Evolutionary conservation across 2,329 filamentous ascomycete species (phyloP), one percentile per base, ranked within the genome.

Genomic region (Colletotrichum sojae): DNA sequence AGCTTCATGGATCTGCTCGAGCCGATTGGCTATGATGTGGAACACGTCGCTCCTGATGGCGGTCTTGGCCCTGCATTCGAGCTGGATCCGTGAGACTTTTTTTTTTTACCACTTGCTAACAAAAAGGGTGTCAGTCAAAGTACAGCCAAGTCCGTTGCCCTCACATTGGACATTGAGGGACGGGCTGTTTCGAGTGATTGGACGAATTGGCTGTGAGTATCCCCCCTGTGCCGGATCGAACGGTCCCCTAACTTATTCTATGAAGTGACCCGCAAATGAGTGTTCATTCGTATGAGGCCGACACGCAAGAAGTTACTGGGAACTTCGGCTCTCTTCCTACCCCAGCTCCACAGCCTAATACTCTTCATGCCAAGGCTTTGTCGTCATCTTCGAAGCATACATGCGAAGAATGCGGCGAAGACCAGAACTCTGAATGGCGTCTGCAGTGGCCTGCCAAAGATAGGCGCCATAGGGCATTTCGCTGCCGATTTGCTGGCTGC

Each of bases 51-150:
- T n/a, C 9, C 40, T 18, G 22, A 48, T 18, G n/a, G n/a, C 15
- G 15, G 36, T 31, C 63, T n/a, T 46, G 73, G 67, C 63, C 67
- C 70, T 73, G 67, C 63, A 61, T 55, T 40, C 3, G 12, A 59
- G 27, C 43, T 51, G 59, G 72, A 76, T 69, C 48, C 57, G 76
- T 77, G 72, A 77, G 56, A 53, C 27, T 73, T 76, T 78, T 76
- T 77, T 76, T 76, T 78, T 77, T 59, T 75, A 72, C 16, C 51
- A 56, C 4, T 67, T 74, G 73, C 76, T 77, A 76, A 78, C 72
- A 77, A 78, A 76, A 73, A 78, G 75, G 76, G 75, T 77, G 75
- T 72, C 27, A 52, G 39, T 15, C 40, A n/a, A 15, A 4, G n/a
- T 5, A n/a, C n/a, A 45, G 25, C 3, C 40, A 45, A 45, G 12